phyloP scores from a whole-genome alignment of 495 filamentous ascomycete species.

The Lentithecium fluviatile region DNA sequence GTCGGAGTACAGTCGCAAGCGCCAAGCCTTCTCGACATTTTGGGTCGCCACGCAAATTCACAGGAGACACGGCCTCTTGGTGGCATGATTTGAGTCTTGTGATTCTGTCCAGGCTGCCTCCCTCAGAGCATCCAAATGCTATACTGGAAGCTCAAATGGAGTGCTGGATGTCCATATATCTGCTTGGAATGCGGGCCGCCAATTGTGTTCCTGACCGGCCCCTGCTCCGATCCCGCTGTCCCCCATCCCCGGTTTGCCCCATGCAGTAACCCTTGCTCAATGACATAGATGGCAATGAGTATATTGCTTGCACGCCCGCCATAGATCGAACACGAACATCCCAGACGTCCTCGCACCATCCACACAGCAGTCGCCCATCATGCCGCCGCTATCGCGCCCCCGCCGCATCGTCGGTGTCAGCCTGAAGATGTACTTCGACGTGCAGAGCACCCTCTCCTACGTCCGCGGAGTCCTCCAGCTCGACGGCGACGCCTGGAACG shows the following conservation, averaged over 20 bases:
- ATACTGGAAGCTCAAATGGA: too few species aligned
- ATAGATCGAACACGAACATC: slow-evolving; percentile 6
- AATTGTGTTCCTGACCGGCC: neutral
- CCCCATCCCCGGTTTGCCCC: neutral
- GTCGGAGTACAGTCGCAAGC: slow-evolving; percentile 26
- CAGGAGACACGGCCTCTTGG: too few species aligned
- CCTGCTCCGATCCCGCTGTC: slow-evolving; percentile 25
- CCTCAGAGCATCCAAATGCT: too few species aligned
- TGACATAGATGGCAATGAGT: neutral
- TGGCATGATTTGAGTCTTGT: too few species aligned
- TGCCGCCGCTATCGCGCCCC: slow-evolving; percentile 51
- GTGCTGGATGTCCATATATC: too few species aligned
- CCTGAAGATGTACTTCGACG: slow-evolving; percentile 82
- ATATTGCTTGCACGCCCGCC: neutral
- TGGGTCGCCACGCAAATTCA: too few species aligned
- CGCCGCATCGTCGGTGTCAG: slow-evolving; percentile 73
- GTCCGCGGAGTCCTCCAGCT: slow-evolving; percentile 55
- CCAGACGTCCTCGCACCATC: neutral
- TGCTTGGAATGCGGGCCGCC: too few species aligned
- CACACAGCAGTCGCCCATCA: slow-evolving; percentile 9
- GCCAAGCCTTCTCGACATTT: slow-evolving; percentile 14
- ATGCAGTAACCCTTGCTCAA: neutral
- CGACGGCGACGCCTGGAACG: slow-evolving; percentile 37
- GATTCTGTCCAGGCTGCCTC: too few species aligned
- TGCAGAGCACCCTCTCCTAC: slow-evolving; percentile 62